These are phyloP conservation scores for Phytophthora megakarya DNA, from an alignment of 352 stramenopile genomes.

Conservation along the genomic window DNA sequence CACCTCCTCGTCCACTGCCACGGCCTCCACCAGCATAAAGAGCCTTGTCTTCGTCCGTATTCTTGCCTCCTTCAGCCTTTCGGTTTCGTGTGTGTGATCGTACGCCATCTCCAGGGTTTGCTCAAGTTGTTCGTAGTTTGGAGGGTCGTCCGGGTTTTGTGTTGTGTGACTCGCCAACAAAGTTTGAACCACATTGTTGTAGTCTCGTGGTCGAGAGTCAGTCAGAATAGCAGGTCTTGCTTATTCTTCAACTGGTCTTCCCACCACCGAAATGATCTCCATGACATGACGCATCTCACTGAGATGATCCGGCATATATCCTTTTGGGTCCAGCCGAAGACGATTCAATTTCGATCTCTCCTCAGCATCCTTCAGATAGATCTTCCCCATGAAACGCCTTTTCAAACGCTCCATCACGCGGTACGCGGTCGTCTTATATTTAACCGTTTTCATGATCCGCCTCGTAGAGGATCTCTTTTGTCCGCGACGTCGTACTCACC, in stretches of 20 bases:
- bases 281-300: too few relatives aligned
- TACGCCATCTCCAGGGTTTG: slow-evolving; percentile 16
- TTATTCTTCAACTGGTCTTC: too few relatives aligned
- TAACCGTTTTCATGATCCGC: slow-evolving; percentile 23
- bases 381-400: slow-evolving; percentile 10
- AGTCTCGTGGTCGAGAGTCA: slow-evolving; percentile 12
- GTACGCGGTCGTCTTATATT: slow-evolving; percentile 5
- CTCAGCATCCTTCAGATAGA: slow-evolving; percentile 19
- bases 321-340: too few relatives aligned
- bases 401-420: slow-evolving; percentile 14
- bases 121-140: slow-evolving; percentile 15
- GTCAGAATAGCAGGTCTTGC: slow-evolving; percentile 3
- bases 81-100: not conserved
- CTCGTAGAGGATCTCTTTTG: slow-evolving; percentile 17
- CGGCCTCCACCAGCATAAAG: too few relatives aligned
- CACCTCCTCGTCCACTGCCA: too few relatives aligned
- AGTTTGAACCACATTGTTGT: slow-evolving; percentile 16
- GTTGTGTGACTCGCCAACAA: slow-evolving; percentile 19
- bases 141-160: slow-evolving; percentile 8
- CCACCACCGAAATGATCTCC: too few relatives aligned
- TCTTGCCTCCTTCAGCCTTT: not conserved
- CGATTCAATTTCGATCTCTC: slow-evolving; percentile 1
- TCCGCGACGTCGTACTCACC: not conserved
- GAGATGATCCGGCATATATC: too few relatives aligned
- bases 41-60: not conserved